Percentiles rank a stretch among this genome's conserved stretches.
phyloP scores from a whole-genome alignment of 2,329 filamentous ascomycete genomes.

The Paecilomyces variotii region DNA sequence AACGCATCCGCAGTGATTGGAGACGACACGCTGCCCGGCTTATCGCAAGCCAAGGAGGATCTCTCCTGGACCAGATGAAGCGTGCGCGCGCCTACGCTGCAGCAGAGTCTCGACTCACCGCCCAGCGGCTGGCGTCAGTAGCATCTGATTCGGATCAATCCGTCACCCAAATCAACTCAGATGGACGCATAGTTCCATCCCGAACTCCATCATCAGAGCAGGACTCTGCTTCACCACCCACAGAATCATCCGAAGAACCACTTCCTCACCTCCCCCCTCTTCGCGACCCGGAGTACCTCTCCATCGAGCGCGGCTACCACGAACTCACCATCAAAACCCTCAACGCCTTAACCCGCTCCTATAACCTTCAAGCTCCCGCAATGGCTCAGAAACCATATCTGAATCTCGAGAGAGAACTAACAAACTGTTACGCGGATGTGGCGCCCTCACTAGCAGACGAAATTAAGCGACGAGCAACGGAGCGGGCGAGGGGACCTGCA shows the following conservation, averaged over 20 bases:
- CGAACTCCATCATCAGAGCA: background rate
- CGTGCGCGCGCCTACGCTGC: slow-evolving; percentile 65
- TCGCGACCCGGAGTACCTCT: slow-evolving; percentile 69
- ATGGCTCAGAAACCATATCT: slow-evolving; percentile 92
- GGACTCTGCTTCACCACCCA: slow-evolving; percentile 1
- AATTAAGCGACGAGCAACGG: slow-evolving; percentile 61
- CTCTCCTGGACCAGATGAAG: slow-evolving; percentile 62
- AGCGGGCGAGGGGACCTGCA: slow-evolving; percentile 33
- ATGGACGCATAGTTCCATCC: slow-evolving; percentile 15
- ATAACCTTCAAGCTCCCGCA: slow-evolving; percentile 90
- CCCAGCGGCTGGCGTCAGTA: slow-evolving; percentile 19
- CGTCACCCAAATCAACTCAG: slow-evolving; percentile 15
- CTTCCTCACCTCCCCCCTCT: slow-evolving; percentile 53
- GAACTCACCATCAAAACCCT: slow-evolving; percentile 67
- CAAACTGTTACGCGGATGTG: slow-evolving; percentile 74
- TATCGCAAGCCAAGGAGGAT: slow-evolving; percentile 71
- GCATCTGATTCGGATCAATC: slow-evolving; percentile 1
- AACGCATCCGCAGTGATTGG: slow-evolving; percentile 74
- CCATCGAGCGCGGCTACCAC: slow-evolving; percentile 65
- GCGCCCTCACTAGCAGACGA: slow-evolving; percentile 66
- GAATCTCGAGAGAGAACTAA: slow-evolving; percentile 71
- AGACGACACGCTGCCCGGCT: slow-evolving; percentile 68
- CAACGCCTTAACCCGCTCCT: slow-evolving; percentile 72
- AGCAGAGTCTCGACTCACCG: slow-evolving; percentile 52
- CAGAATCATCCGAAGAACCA: slow-evolving; percentile 7